These are phyloP conservation scores for Hanseniaspora meyeri DNA, from an alignment of 805 yeast species.

Conservation along the genomic window DNA sequence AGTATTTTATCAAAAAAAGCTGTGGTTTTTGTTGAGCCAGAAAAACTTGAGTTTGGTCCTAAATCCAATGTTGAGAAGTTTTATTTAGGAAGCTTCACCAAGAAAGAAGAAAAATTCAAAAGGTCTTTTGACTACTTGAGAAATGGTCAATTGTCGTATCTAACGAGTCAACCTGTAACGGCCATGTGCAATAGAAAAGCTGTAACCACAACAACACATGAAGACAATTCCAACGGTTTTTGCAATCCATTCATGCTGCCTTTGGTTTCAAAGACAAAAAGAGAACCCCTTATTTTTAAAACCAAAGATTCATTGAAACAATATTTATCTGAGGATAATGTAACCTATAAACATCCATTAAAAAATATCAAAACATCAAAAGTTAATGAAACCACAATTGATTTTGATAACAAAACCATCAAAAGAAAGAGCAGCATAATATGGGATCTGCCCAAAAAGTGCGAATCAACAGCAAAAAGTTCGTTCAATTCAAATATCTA, in stretches of 20 bases:
- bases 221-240: neutral
- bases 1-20: conserved; percentile 22
- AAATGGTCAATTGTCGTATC: conserved; percentile 8
- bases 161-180: conserved; percentile 11
- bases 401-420: conserved; percentile 6
- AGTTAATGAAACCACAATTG: conserved; percentile 10
- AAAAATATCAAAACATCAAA: conserved; percentile 9
- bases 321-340: neutral
- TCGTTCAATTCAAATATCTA: neutral
- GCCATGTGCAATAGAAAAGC: conserved; percentile 4
- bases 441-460: conserved; percentile 8
- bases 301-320: conserved; percentile 2
- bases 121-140: conserved; percentile 9
- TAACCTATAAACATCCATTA: neutral
- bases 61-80: neutral
- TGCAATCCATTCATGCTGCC: conserved; percentile 7
- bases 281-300: neutral
- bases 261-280: neutral
- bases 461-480: neutral
- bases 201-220: conserved; percentile 8
- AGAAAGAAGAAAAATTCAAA: conserved; percentile 10
- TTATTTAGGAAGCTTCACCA: conserved; percentile 11
- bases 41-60: neutral
- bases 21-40: conserved; percentile 6
- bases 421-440: conserved; percentile 11